Base-by-base conservation (phyloP, 1,139 yeast species). In the Sporopachydermia cereana region DNA sequence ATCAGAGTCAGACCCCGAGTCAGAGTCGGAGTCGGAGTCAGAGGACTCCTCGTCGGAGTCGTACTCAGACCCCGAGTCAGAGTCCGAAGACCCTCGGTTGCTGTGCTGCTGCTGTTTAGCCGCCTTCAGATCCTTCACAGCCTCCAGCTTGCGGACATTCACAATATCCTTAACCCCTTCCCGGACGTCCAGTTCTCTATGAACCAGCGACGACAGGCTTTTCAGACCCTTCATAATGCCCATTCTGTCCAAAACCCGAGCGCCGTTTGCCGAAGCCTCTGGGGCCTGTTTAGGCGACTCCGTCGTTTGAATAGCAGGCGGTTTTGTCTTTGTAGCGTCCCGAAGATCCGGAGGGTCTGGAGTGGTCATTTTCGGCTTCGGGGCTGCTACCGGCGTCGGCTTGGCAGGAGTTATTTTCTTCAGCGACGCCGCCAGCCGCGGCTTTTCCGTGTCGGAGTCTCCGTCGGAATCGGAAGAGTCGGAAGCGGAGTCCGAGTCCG, bases 341-440 rank as follows among this genome's bases (percentile, higher is more conserved):
- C 39, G 39, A 21, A 34, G 39, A 34, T 34, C 39, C 9, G 39
- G 39, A 12, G 12, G 22, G 7, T 34, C 39, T n/a, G 39, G 39
- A 7, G 39, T 34, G 18, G 39, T 12, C 9, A 7, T n/a, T n/a
- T n/a, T 5, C 29, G 29, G 29, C 29, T 25, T 14, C 29, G 29
- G 29, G 7, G 29, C 12, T 14, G 7, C 12, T 7, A 25, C 14
- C 29, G 29, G 29, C 7, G 14, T 14, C 14, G 29, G 29, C 12
- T 7, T 25, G 12, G 29, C 12, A 25, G 7, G 7, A 7, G 29
- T 7, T 7, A 25, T 7, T 34, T 16, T 34, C 9, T 20, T 34
- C 9, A 34, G 22, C 7, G 39, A 34, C 5, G 39, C 22, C 9
- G 39, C 39, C 12, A 34, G 39, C 39, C 39, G 9, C 39, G 39